A percentile compares a stretch with the other conserved stretches of the same genome.
Conservation (phyloP, 805 yeast species). For the Kodamaea neixiangensis region DNA sequence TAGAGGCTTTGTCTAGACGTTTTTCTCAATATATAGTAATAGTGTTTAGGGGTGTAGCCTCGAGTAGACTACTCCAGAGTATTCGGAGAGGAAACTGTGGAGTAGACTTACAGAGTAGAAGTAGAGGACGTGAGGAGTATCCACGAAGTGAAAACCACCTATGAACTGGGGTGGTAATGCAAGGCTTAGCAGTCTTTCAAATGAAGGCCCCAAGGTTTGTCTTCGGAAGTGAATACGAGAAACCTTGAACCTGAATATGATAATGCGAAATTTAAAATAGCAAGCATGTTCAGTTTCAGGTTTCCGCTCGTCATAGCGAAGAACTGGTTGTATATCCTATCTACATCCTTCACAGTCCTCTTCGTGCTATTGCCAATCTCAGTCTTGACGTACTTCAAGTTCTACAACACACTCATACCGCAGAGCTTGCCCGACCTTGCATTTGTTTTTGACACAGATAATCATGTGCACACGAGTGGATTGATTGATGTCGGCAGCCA, state of each 20-base stretch:
- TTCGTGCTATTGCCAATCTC: conserved; percentile 37
- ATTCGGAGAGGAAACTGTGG: no score
- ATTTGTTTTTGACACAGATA: conserved; percentile 9
- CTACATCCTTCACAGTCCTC: conserved; percentile 21
- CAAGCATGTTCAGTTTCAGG: not conserved
- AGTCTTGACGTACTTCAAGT: conserved; percentile 34
- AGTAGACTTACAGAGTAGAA: no score
- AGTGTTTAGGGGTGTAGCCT: conserved; percentile 4
- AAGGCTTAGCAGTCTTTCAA: no score
- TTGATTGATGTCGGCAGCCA: conserved; percentile 1
- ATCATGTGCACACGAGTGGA: conserved; percentile 2
- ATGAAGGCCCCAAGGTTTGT: no score
- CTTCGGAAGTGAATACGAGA: no score
- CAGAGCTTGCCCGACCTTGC: conserved; percentile 19
- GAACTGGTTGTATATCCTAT: conserved; percentile 25
- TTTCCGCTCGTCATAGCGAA: conserved; percentile 23
- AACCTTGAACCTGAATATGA: no score
- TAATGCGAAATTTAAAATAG: not conserved
- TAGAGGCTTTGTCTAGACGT: conserved; percentile 6
- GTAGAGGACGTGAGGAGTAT: no score
- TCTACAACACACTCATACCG: conserved; percentile 38
- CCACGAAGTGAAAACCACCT: no score
- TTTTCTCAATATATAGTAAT: conserved; percentile 7
- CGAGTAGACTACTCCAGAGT: no score
- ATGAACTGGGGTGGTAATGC: no score